Evolutionary conservation across 768 basidiomycete species (phyloP).

Genomic region (Pulveroboletus sp.): DNA sequence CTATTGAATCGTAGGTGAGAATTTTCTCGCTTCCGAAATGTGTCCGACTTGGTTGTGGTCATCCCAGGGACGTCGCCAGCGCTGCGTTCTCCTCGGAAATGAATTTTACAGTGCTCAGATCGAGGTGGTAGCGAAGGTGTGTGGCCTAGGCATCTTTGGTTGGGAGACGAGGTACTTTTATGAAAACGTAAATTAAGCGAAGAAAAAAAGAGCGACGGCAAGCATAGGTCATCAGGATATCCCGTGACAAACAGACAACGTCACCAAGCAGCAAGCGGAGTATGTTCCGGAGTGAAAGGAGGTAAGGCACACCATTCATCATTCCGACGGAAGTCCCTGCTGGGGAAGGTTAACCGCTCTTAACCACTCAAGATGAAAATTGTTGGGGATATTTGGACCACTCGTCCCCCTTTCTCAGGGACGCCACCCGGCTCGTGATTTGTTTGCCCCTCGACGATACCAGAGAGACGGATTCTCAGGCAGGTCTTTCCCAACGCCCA

Average conservation of each 20-base stretch:
- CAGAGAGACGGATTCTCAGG: constrained; percentile 6
- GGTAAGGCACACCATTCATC: background rate
- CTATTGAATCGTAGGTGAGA: background rate
- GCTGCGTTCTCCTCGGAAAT: background rate
- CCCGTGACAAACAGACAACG: background rate
- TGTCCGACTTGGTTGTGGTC: background rate
- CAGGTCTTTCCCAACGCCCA: constrained; percentile 1
- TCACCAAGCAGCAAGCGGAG: background rate
- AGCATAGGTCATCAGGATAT: background rate
- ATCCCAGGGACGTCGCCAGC: background rate
- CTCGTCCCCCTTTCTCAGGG: constrained; percentile 2
- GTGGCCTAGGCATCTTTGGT: background rate
- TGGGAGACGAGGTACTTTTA: background rate
- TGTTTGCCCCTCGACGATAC: constrained; percentile 4
- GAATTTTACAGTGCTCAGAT: background rate
- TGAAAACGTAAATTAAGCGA: background rate
- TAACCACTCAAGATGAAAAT: background rate
- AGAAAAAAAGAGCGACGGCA: background rate
- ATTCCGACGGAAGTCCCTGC: constrained; percentile 15
- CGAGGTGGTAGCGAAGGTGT: background rate
- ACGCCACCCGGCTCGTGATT: constrained; percentile 10
- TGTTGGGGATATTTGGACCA: background rate
- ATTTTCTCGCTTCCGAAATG: constrained; percentile 5
- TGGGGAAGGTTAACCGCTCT: background rate
- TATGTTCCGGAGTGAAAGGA: background rate